These are phyloP conservation scores for Alternaria gaisen DNA, from an alignment of 2,329 filamentous ascomycete genomes.

Conservation along the genomic window DNA sequence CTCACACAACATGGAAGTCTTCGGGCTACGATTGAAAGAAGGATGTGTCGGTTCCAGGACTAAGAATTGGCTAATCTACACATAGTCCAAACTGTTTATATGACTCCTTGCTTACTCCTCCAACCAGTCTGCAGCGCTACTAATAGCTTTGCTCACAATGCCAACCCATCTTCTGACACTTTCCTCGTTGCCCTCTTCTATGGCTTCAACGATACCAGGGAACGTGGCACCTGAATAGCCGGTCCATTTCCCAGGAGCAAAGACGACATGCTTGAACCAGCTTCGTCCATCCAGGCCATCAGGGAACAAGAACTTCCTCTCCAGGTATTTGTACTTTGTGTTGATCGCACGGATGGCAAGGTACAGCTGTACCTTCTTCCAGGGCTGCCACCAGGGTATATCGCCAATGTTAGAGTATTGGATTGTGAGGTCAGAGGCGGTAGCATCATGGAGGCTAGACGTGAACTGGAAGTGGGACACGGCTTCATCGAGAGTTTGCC, in stretches of 20 bases:
- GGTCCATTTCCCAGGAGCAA: constrained; percentile 90
- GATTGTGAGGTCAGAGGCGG: constrained; percentile 57
- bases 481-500: constrained; percentile 59
- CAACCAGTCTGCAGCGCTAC: constrained; percentile 47
- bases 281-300: constrained; percentile 78
- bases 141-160: constrained; percentile 50
- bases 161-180: constrained; percentile 54
- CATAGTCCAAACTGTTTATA: neutral
- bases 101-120: constrained; percentile 18
- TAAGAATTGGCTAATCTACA: neutral
- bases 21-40: neutral
- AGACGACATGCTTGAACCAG: constrained; percentile 97
- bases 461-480: constrained; percentile 60
- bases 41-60: neutral
- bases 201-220: constrained; percentile 69
- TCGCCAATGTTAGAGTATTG: constrained; percentile 57
- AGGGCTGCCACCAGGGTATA: constrained; percentile 82
- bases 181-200: constrained; percentile 60
- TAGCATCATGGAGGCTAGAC: constrained; percentile 61
- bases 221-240: constrained; percentile 82
- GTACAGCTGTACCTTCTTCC: constrained; percentile 71
- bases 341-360: constrained; percentile 74
- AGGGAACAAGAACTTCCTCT: constrained; percentile 79
- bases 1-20: neutral
- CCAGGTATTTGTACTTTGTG: constrained; percentile 82